These are phyloP conservation scores for Drechslerella dactyloides DNA, from an alignment of 2,329 filamentous ascomycete species.

Conservation along the genomic window DNA sequence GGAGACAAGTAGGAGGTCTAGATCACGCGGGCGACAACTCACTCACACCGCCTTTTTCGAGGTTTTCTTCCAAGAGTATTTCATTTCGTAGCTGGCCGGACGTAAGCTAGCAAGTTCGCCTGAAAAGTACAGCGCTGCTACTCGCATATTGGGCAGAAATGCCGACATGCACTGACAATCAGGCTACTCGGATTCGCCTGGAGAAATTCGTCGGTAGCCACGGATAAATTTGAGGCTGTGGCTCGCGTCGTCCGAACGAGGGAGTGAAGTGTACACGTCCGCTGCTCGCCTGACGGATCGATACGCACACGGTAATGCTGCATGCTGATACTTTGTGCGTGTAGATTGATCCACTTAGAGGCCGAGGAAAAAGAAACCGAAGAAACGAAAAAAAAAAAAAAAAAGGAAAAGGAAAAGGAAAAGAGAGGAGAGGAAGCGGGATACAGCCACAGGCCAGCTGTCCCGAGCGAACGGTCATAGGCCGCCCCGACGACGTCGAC, in stretches of 20 bases:
- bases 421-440: neutral
- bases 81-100: too few relatives aligned
- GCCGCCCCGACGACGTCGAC: conserved; percentile 15
- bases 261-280: neutral
- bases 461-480: conserved; percentile 47
- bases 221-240: neutral
- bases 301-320: neutral
- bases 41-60: neutral
- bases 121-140: too few relatives aligned
- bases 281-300: neutral
- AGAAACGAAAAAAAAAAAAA: neutral
- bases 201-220: neutral
- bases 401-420: neutral
- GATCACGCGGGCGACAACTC: too few relatives aligned
- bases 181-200: neutral
- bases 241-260: neutral
- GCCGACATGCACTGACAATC: conserved; percentile 14
- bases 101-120: too few relatives aligned
- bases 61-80: neutral
- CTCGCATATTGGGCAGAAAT: neutral
- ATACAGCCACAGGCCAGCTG: conserved; percentile 16
- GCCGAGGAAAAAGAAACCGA: neutral
- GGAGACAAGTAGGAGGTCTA: too few relatives aligned
- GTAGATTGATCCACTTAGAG: too few relatives aligned
- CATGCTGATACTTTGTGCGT: too few relatives aligned